phyloP scores from a whole-genome alignment of 2,329 filamentous ascomycete species.

The Nakataea oryzae region DNA sequence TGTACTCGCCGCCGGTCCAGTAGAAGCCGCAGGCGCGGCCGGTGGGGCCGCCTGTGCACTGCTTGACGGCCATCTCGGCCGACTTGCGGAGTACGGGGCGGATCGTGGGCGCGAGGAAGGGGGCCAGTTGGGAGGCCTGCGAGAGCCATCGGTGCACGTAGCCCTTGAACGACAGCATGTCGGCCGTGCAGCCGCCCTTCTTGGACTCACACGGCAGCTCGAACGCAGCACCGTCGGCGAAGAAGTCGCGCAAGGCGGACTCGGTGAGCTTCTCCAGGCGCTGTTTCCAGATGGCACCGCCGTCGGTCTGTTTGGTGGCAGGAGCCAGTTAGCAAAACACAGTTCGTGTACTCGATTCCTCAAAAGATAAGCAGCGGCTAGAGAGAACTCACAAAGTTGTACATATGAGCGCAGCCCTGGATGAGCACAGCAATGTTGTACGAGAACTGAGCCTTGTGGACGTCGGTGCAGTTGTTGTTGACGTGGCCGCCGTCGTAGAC shows the following conservation, averaged over 20 bases:
- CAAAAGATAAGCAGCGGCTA: not conserved
- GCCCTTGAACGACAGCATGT: constrained; percentile 66
- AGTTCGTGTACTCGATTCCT: not conserved
- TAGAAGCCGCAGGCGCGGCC: constrained; percentile 45
- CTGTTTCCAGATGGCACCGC: constrained; percentile 38
- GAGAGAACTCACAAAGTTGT: constrained; percentile 41
- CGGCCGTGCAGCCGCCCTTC: constrained; percentile 48
- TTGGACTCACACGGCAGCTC: constrained; percentile 37
- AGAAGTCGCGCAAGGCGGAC: constrained; percentile 38
- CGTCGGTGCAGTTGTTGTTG: constrained; percentile 45
- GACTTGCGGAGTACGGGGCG: constrained; percentile 47
- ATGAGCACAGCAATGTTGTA: constrained; percentile 55
- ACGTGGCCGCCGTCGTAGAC: constrained; percentile 56
- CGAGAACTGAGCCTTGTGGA: constrained; percentile 55
- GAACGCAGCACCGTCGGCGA: constrained; percentile 46
- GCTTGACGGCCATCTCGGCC: constrained; percentile 45
- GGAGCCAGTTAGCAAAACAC: not conserved
- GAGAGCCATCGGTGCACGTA: constrained; percentile 58
- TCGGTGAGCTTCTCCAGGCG: constrained; percentile 45
- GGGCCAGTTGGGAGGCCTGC: constrained; percentile 50
- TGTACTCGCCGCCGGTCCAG: constrained; percentile 37
- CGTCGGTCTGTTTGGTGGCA: constrained; percentile 31
- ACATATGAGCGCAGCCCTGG: constrained; percentile 57
- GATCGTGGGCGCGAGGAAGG: constrained; percentile 43
- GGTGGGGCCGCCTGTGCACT: constrained; percentile 46